Conservation (phyloP, 2,329 filamentous ascomycete species). For the Fusarium beomiforme region DNA sequence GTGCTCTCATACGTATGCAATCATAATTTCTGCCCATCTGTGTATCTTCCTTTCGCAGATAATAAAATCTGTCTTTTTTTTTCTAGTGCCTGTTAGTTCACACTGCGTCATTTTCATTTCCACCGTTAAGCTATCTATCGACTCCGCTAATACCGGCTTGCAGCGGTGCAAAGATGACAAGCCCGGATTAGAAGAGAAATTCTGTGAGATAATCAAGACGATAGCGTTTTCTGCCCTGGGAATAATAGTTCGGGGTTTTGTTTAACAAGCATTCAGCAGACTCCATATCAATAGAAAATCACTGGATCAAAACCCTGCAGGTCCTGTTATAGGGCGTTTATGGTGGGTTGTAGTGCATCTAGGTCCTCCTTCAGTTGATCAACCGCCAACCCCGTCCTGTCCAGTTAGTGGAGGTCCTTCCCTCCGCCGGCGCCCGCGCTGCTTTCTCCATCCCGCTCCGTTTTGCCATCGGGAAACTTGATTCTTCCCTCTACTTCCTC, state of each 20-base stretch:
- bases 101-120: conserved; percentile 44
- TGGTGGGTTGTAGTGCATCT: neutral
- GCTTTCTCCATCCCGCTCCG: conserved; percentile 31
- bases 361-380: conserved; percentile 11
- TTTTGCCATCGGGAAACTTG: conserved; percentile 39
- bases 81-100: conserved; percentile 34
- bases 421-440: conserved; percentile 24
- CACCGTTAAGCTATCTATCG: conserved; percentile 1
- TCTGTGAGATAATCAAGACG: neutral
- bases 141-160: conserved; percentile 35
- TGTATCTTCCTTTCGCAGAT: neutral
- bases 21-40: neutral
- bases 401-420: neutral
- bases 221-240: neutral
- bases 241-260: neutral
- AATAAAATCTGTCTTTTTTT: conserved; percentile 4
- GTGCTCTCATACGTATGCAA: conserved; percentile 17
- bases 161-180: conserved; percentile 17
- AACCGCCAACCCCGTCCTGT: conserved; percentile 3
- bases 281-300: conserved; percentile 22
- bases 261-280: conserved; percentile 13
- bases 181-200: neutral
- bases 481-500: conserved; percentile 28
- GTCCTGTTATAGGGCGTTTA: conserved; percentile 3
- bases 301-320: conserved; percentile 23